Evolutionary conservation across 345 rosid genomes (phyloP).

Genomic region (Gossypium australe): DNA sequence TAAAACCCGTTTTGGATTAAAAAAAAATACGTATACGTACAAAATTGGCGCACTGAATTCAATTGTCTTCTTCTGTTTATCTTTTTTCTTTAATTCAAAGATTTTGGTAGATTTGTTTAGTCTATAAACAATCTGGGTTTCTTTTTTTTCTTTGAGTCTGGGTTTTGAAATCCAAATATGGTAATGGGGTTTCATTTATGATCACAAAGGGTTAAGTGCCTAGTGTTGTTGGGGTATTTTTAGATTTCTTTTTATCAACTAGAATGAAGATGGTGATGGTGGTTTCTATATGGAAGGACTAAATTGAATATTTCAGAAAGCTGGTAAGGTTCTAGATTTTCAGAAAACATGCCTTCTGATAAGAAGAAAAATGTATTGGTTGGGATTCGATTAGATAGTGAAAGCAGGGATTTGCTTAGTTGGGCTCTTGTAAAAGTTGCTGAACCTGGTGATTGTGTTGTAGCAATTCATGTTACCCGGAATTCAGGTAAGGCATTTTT

Average conservation of each 20-base stretch:
- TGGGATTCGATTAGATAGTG: conserved; percentile 54
- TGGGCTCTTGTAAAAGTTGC: conserved; percentile 85
- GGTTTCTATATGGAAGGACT: conserved; percentile 12
- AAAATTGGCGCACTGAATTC: conserved; percentile 24
- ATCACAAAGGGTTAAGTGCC: not conserved
- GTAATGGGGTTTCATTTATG: conserved; percentile 20
- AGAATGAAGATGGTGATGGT: not conserved
- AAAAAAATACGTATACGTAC: conserved; percentile 5
- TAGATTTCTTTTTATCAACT: not conserved
- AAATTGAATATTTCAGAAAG: conserved; percentile 19
- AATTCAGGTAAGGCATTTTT: conserved; percentile 38
- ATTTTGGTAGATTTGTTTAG: conserved; percentile 6
- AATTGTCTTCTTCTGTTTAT: conserved; percentile 28
- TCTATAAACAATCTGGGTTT: conserved; percentile 11
- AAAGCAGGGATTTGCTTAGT: conserved; percentile 62
- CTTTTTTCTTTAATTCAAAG: conserved; percentile 24
- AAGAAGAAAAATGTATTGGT: conserved; percentile 54
- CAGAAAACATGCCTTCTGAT: conserved; percentile 24
- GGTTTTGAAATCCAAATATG: conserved; percentile 13
- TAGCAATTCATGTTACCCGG: conserved; percentile 65
- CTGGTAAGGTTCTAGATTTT: not conserved
- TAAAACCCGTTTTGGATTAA: conserved; percentile 5
- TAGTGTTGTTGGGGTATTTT: not conserved
- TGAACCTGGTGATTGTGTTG: conserved; percentile 70
- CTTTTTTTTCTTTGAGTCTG: conserved; percentile 1